Evolutionary conservation across 768 basidiomycete genomes (phyloP).

Genomic region (Termitomyces sp.): DNA sequence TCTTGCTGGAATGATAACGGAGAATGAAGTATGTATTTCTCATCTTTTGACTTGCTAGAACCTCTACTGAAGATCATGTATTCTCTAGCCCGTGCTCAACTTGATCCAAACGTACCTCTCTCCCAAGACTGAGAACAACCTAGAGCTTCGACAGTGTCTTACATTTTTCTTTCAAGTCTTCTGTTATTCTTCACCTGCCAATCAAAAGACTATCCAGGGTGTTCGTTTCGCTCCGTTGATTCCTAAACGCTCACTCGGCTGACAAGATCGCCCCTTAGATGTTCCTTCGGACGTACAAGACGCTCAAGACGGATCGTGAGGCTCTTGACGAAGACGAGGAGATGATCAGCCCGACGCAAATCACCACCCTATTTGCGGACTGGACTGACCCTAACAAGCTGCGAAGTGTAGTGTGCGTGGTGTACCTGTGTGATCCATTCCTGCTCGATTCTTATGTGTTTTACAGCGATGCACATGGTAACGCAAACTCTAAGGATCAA

Average conservation of each 20-base stretch:
- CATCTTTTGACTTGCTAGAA: neutral
- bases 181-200: conserved; percentile 72
- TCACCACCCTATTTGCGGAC: conserved; percentile 62
- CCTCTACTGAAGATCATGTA: conserved; percentile 32
- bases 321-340: conserved; percentile 56
- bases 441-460: neutral
- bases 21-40: conserved; percentile 53
- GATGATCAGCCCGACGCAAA: conserved; percentile 53
- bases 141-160: conserved; percentile 81
- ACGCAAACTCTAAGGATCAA: conserved; percentile 24
- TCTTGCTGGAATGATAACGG: conserved; percentile 69
- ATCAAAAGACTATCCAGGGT: conserved; percentile 72
- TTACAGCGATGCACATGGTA: conserved; percentile 15
- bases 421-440: neutral
- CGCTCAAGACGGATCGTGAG: conserved; percentile 44
- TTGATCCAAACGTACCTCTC: conserved; percentile 64
- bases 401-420: conserved; percentile 28
- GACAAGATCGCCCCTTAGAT: conserved; percentile 35
- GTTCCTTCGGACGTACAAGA: conserved; percentile 48
- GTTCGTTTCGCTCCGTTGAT: conserved; percentile 31
- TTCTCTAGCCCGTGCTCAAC: conserved; percentile 35
- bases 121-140: conserved; percentile 76
- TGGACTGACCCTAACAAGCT: conserved; percentile 73
- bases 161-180: conserved; percentile 85
- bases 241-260: neutral